Evolutionary conservation across 2,329 filamentous ascomycete species (phyloP), one percentile per base, ranked within the genome.

Genomic region (Rutstroemia sydowiana): DNA sequence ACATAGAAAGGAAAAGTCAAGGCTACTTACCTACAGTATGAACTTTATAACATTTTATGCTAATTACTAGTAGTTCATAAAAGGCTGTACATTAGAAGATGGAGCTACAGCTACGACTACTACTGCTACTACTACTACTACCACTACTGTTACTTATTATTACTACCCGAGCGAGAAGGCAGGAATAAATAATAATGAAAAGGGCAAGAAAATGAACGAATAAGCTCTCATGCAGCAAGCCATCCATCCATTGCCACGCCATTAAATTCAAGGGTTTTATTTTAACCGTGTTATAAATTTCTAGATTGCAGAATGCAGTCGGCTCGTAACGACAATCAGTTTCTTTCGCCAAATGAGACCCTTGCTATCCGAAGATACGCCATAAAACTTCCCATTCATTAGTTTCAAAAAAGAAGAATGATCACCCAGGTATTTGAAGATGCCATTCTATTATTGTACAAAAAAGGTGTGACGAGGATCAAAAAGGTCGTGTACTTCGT

Each of bases 121-220:
- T n/a, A n/a, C n/a, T n/a, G n/a, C 23, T 26, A 10, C 36, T 39
- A 39, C 16, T 40, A 40, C 11, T 6, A 40, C 36, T 40, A 16
- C 16, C n/a, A n/a, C n/a, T n/a, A n/a, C n/a, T n/a, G n/a, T n/a
- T n/a, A n/a, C n/a, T n/a, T n/a, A n/a, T n/a, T n/a, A n/a, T 16
- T 16, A 40, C 36, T 20, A 21, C 32, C 16, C 36, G 14, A 21
- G 39, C 20, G 36, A 18, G 13, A 40, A 40, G 36, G 21, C 21
- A 42, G n/a, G 14, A 20, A 23, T 9, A 42, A 26, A 11, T n/a
- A n/a, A n/a, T n/a, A n/a, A n/a, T n/a, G n/a, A 26, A 14, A 26
- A 8, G 26, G 44, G 44, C 20, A 46, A 46, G 44, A 46, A 46
- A 28, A 46, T 20, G 44, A 20, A 47, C 32, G 37, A 28, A 42